phyloP scores from a whole-genome alignment of 2,329 filamentous ascomycete genomes.

The Alternaria viburni region DNA sequence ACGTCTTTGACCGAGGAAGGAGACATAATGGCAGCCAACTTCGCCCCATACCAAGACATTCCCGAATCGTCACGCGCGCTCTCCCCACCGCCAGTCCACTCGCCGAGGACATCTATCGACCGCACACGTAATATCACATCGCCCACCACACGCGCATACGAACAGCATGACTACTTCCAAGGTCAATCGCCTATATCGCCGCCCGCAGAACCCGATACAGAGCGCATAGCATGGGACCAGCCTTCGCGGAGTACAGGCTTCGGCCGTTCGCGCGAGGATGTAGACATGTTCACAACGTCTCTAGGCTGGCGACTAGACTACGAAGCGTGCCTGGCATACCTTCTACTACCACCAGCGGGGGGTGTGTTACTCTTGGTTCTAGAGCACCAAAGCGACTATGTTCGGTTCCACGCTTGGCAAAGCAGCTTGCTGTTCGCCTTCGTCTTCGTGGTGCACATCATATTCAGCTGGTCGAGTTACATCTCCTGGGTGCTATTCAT shows the following conservation, averaged over 20 bases:
- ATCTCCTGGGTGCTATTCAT: constrained; percentile 84
- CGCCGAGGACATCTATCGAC: constrained; percentile 47
- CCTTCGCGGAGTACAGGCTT: constrained; percentile 19
- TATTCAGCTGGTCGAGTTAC: constrained; percentile 84
- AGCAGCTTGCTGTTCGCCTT: constrained; percentile 81
- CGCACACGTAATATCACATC: constrained; percentile 41
- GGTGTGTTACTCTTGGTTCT: constrained; percentile 82
- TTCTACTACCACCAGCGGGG: constrained; percentile 83
- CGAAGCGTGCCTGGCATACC: constrained; percentile 88
- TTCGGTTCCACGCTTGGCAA: constrained; percentile 98
- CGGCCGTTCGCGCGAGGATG: constrained; percentile 64
- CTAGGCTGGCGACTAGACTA: constrained; percentile 85
- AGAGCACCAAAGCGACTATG: constrained; percentile 96
- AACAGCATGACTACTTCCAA: constrained; percentile 51
- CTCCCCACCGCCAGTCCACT: constrained; percentile 67
- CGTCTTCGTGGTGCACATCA: constrained; percentile 73
- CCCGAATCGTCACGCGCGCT: constrained; percentile 83
- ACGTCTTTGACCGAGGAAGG: not conserved
- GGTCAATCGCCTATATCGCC: constrained; percentile 7
- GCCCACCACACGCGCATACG: constrained; percentile 41
- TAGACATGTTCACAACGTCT: constrained; percentile 84
- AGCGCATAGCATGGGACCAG: constrained; percentile 40
- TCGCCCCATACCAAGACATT: constrained; percentile 94
- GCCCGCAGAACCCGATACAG: constrained; percentile 20
- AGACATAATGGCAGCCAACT: constrained; percentile 59